Conservation (phyloP, 148 eudicot genomes). For the Rhododendron vialii region DNA sequence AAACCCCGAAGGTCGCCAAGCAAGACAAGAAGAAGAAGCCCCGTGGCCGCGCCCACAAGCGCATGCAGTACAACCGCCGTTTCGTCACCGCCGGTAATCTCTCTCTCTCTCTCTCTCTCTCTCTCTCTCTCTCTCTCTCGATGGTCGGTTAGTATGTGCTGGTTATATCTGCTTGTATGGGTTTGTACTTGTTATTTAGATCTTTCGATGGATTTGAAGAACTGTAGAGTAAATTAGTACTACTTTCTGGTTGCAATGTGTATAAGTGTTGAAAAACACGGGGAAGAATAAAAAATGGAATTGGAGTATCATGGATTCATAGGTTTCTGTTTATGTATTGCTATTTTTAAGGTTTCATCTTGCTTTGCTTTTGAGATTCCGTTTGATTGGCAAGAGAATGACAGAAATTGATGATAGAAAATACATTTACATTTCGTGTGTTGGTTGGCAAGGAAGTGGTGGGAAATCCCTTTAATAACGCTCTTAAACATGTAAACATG, state of each 20-base stretch:
- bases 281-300: not conserved
- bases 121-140: not conserved
- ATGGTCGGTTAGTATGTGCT: not conserved
- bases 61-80: slow-evolving; percentile 82
- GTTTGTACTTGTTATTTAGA: not conserved
- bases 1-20: slow-evolving; percentile 80
- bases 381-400: not conserved
- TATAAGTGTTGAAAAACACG: not conserved
- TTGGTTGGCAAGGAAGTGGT: not conserved
- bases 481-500: not conserved
- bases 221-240: not conserved
- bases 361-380: not conserved
- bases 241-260: not conserved
- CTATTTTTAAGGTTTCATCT: not conserved
- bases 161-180: not conserved
- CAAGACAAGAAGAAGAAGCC: slow-evolving; percentile 99
- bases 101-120: not conserved
- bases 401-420: not conserved
- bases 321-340: not conserved
- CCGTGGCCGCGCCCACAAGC: slow-evolving; percentile 91
- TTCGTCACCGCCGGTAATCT: slow-evolving; percentile 82
- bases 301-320: not conserved
- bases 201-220: not conserved
- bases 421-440: not conserved
- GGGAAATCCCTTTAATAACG: not conserved